A percentile compares a stretch with the other conserved stretches of the same genome.
Conservation (phyloP, 139 green algal species). For the Mychonastes homosphaera region DNA sequence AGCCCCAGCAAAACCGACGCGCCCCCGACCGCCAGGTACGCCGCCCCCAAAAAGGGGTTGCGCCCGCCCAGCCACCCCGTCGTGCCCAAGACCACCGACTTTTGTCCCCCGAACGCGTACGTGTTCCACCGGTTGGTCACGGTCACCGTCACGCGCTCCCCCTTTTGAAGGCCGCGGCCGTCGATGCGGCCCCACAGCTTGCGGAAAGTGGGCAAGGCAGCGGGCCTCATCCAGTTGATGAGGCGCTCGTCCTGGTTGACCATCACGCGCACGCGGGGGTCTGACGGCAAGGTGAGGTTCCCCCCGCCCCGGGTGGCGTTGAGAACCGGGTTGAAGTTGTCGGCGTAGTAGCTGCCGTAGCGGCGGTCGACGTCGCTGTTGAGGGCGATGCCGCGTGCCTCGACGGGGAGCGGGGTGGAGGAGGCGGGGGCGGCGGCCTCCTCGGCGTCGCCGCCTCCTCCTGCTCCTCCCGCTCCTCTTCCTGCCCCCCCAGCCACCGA, state of each 20-base stretch:
- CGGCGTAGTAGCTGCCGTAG: conserved; percentile 28
- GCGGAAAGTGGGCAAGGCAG: conserved; percentile 46
- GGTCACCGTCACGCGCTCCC: conserved; percentile 34
- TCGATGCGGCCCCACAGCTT: conserved; percentile 51
- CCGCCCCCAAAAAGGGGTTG: conserved; percentile 67
- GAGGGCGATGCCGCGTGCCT: conserved; percentile 21
- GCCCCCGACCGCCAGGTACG: conserved; percentile 56
- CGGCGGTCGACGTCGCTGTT: conserved; percentile 23
- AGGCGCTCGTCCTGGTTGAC: conserved; percentile 78
- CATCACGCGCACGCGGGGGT: neutral
- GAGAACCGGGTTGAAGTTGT: conserved; percentile 20
- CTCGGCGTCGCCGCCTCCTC: too few species aligned
- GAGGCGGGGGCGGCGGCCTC: neutral
- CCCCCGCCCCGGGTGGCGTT: conserved; percentile 16
- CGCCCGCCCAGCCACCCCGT: conserved; percentile 66
- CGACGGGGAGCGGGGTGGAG: neutral
- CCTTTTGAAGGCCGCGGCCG: conserved; percentile 18
- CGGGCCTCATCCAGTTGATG: conserved; percentile 91
- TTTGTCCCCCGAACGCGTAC: conserved; percentile 61
- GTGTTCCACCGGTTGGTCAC: conserved; percentile 51
- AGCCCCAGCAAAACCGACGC: conserved; percentile 34
- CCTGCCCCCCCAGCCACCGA: too few species aligned
- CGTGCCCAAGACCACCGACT: conserved; percentile 61
- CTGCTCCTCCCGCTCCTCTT: conserved; percentile 3
- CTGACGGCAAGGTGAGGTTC: conserved; percentile 11